Conservation (phyloP, 306 rosid genomes). For the Cucurbita maxima region DNA sequence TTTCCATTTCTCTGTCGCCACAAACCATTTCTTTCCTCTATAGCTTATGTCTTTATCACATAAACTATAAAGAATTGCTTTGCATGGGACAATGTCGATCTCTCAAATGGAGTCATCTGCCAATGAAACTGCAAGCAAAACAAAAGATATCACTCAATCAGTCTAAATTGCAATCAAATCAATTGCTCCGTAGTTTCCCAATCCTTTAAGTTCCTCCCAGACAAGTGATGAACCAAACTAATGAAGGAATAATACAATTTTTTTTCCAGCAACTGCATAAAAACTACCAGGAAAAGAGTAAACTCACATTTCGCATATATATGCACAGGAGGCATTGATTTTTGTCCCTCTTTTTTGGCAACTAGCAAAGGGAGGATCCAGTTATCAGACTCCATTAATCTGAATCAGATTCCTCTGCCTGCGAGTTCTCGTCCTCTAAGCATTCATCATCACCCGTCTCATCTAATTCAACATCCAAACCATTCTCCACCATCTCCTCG, state of each 20-base stretch:
- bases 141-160: not conserved
- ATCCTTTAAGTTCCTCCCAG: not conserved
- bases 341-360: not conserved
- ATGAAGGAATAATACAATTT: not conserved
- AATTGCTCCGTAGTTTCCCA: not conserved
- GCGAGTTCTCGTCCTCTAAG: conserved; percentile 12
- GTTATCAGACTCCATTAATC: conserved; percentile 6
- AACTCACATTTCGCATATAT: not conserved
- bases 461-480: not conserved
- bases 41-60: not conserved
- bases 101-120: not conserved
- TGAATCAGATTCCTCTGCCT: conserved; percentile 19
- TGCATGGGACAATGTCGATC: not conserved
- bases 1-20: not conserved
- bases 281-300: not conserved
- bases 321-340: not conserved
- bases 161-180: not conserved
- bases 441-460: conserved; percentile 12
- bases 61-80: not conserved
- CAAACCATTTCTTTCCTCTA: not conserved
- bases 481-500: not conserved
- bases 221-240: no score
- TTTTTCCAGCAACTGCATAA: not conserved
- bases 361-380: not conserved
- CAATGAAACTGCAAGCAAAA: not conserved